Evolutionary conservation across 2,329 filamentous ascomycete genomes (phyloP), one percentile per base, ranked within the genome.

Genomic region (Hortaea sp.): DNA sequence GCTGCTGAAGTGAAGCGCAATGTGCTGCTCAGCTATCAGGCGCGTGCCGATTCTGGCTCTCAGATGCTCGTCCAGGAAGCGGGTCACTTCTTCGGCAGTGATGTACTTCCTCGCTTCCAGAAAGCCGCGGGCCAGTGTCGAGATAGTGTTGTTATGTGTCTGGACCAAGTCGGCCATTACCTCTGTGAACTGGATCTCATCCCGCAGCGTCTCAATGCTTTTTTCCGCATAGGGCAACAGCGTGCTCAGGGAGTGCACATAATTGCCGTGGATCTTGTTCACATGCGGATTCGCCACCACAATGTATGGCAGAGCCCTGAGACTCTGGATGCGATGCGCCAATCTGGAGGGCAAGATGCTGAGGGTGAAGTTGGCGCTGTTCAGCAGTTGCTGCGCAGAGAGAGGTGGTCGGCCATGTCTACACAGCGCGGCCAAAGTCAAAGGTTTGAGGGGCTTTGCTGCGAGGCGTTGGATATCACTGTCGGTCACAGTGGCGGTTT

Each of bases 271-370:
- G 54, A 98, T 98, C 59, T 84, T 83, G 28, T 84, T 85, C 56
- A 98, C 88, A 63, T 95, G 88, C 1, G 88, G 87, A 63, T 98
- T 97, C n/a, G 90, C 89, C 28, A 98, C 92, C 46, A 98, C 90
- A 53, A 98, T 97, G 67, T 90, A 98, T 0, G 92, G 92, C 6
- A 98, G 79, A 63, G 94, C 95, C 53, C 89, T 84, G 12, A 98
- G 74, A 39, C 88, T 88, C 65, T 95, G 86, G 53, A 98, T 94
- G 47, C 92, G 87, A 64, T 94, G 88, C 28, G 92, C 92, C 28
- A 98, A 81, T 34, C 92, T 87, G 42, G 92, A 85, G 10, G 92
- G 92, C 7, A 97, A 81, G 44, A 95, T 84, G 29, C 84, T 86
- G 54, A 97, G 83, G 9, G 92, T 94, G 70, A 97, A 97, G 70